Conservation (phyloP, 495 filamentous ascomycete species). For the Penicillium goetzii region DNA sequence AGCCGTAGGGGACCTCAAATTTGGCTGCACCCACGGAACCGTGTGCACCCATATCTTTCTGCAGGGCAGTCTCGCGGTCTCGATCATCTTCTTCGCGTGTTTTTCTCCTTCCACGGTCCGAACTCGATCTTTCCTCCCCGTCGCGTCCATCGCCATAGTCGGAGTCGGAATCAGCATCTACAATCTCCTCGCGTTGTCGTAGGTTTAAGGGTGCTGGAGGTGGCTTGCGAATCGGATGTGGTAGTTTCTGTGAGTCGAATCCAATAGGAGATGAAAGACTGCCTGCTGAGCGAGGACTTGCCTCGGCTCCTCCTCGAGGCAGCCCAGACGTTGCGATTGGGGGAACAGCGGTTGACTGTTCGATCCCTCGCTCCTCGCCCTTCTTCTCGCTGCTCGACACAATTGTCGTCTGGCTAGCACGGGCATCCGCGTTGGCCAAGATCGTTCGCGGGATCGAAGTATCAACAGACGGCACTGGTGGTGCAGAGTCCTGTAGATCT, state of each 20-base stretch:
- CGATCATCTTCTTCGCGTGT: slow-evolving; percentile 88
- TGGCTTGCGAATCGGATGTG: slow-evolving; percentile 70
- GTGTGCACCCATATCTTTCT: slow-evolving; percentile 68
- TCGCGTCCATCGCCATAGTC: slow-evolving; percentile 82
- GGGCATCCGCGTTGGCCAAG: neutral
- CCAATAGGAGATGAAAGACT: slow-evolving; percentile 22
- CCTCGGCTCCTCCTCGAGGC: slow-evolving; percentile 10
- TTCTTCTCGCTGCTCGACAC: slow-evolving; percentile 6
- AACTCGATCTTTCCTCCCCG: slow-evolving; percentile 60
- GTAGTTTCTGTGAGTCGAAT: slow-evolving; percentile 34
- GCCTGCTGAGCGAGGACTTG: slow-evolving; percentile 25
- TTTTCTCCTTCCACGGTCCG: slow-evolving; percentile 76
- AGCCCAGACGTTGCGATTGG: slow-evolving; percentile 10
- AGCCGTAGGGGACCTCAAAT: slow-evolving; percentile 11
- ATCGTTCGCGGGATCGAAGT: slow-evolving; percentile 20
- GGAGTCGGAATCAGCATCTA: slow-evolving; percentile 68
- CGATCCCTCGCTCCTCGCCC: neutral
- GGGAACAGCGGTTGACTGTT: slow-evolving; percentile 15
- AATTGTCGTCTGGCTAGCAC: slow-evolving; percentile 1
- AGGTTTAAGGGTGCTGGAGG: slow-evolving; percentile 86
- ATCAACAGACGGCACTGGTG: slow-evolving; percentile 51
- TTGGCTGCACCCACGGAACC: slow-evolving; percentile 62
- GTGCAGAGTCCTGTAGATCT: slow-evolving; percentile 61
- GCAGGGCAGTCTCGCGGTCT: slow-evolving; percentile 68
- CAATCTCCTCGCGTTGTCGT: slow-evolving; percentile 50